Evolutionary conservation across 441 rosid species (phyloP), one percentile per base, ranked within the genome.

Genomic region (Erodium texanum): DNA sequence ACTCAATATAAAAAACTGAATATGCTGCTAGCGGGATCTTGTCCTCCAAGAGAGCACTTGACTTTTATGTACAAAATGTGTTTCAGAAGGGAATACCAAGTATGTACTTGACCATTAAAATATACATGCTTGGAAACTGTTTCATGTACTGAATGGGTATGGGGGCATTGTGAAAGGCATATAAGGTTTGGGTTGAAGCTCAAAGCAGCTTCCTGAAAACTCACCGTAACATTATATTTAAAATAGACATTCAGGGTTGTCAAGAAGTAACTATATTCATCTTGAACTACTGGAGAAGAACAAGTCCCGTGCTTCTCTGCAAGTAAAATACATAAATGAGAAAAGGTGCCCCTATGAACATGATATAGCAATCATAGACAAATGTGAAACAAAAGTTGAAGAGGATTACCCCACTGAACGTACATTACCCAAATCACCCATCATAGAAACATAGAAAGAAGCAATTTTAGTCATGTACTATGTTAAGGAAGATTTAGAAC

Each of bases 261-360:
- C 59, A 83, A 27, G 76, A 93, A 93, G 76, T 89, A 93, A 77
- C 16, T 85, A 76, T 89, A 86, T 77, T 89, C 96, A 77, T 93
- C 97, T 56, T 64, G 71, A 73, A 78, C 12, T 64, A 90, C 96
- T 66, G 96, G 87, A 80, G 67, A 80, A 58, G 92, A 84, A 77
- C 97, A 93, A 69, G 97, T 93, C 68, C 98, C 97, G 43, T 93
- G 98, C 80, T 89, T 93, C 90, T 90, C 97, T 93, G 89, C 80
- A 77, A 67, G 73, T 65, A 54, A 61, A 76, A 62, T 59, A 63
- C 38, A 70, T 71, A 59, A 63, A 59, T 14, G 43, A 38, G 43
- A 38, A 38, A 38, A 38, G 14, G 43, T 38, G 43, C 2, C 43
- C 43, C 43, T 1, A 62, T 7, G n/a, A 74, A 78, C 50, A 41